Base-by-base conservation (phyloP, 352 stramenopile species). In the Globisporangium perplexum region DNA sequence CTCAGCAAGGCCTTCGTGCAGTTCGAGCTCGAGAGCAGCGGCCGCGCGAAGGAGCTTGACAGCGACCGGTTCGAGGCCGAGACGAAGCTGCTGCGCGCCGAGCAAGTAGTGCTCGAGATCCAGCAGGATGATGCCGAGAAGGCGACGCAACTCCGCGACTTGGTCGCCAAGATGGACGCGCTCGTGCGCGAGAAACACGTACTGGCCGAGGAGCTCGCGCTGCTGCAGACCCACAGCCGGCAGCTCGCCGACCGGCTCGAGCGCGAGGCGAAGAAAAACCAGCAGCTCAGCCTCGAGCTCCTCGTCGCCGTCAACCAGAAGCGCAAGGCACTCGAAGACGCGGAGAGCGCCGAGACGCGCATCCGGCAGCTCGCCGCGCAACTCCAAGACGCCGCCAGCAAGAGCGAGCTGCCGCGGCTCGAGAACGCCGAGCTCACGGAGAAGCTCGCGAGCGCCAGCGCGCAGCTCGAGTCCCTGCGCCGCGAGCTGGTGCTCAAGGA, bases 251-350 rank as follows among this genome's bases (percentile, higher is more conserved):
- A 60, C 17, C 45, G 52, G 28, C 50, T 63, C 5, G 51, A 71
- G 5, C 47, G 63, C 7, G 71, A 88, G n/a, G 55, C 36, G 1
- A 81, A 79, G 52, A 88, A 84, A 57, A 83, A 77, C 31, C 74
- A 90, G 43, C 74, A 90, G 44, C 66, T 90, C 1, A 86, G 74
- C 60, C 59, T 88, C 12, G 79, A 88, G 51, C 50, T 90, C 12
- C 71, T 90, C 7, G 66, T 86, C 14, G 57, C 81, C 3, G 73
- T 90, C 15, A 90, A 87, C 53, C 76, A 90, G 38, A 84, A 83
- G 55, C 63, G 79, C 48, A 74, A 75, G 41, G 51, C 69, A 3
- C 59, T 75, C 15, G 18, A 47, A 3, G 68, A 83, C 14, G 57
- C 67, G 20, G 73, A 80, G 39, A 35, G 36, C 2, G 20, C 71